Base-by-base conservation (phyloP, 208 protist species). In the Trypanosoma conorhini region DNA sequence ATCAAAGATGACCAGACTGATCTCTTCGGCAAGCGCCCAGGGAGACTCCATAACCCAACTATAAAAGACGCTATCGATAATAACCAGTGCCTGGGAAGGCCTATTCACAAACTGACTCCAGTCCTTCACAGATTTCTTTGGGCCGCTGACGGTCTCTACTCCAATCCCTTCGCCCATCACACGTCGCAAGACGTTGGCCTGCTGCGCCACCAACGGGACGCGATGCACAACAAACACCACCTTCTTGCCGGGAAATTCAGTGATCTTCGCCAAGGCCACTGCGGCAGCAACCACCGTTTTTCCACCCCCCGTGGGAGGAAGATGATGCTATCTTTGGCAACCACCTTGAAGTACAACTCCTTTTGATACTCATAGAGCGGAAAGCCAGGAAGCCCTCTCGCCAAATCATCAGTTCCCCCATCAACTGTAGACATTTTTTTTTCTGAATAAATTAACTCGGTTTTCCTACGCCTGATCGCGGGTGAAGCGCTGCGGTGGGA, bases 241-340 rank as follows among this genome's bases (percentile, higher is more conserved):
- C 24, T 48, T 71, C 33, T 62, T 62, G 10, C n/a, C 24, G 5
- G 69, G 74, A 60, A 63, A 57, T n/a, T 70, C 19, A 19, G 44
- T 38, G 15, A 71, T 44, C 13, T 76, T 67, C 15, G 46, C 44
- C 0, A 13, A 22, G 3, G 74, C 56, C 31, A 85, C 59, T 10
- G 67, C 44, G 3, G 80, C 79, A n/a, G 82, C 78, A 40, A 93
- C 55, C 52, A 85, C 65, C 55, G 87, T 93, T 73, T 93, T 93
- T 0, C 87, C 87, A n/a, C 65, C 70, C 31, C 85, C 87, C 24
- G 87, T 90, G 13, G 76, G 81, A 87, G 55, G 61, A 76, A 85
- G 19, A 87, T 62, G 31, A 93, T 76, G 17, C 56, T 70, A 63
- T 91, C 87, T 31, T 70, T 44, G 15, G 72, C 28, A 19, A 70